A percentile compares a stretch with the other conserved stretches of the same genome.
Evolutionary conservation across 129 eudicot species (phyloP).

Genomic region (Ambrosia trifida): DNA sequence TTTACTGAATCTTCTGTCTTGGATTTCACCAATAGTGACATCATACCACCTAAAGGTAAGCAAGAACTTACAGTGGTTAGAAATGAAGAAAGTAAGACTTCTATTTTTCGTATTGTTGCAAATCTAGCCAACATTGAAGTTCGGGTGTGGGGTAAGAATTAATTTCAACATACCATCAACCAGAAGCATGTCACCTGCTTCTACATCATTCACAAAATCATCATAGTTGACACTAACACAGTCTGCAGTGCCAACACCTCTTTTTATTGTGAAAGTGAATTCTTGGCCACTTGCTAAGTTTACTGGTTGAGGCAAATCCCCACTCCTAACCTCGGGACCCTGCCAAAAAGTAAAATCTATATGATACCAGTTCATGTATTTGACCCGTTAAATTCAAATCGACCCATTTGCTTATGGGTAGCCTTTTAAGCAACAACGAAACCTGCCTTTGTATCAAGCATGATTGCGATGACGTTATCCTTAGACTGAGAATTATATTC

Average conservation of each 20-base stretch:
- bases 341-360: constrained; percentile 30
- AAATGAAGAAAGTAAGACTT: not conserved
- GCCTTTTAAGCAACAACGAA: not conserved
- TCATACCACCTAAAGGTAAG: constrained; percentile 80
- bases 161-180: constrained; percentile 72
- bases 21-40: constrained; percentile 82
- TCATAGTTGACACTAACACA: constrained; percentile 97
- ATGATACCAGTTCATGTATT: not conserved
- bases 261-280: constrained; percentile 86
- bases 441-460: constrained; percentile 97
- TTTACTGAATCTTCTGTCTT: constrained; percentile 88
- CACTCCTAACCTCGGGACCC: constrained; percentile 99
- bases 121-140: not conserved
- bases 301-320: constrained; percentile 92
- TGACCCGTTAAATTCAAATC: not conserved
- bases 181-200: constrained; percentile 97
- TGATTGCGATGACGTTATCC: constrained; percentile 95
- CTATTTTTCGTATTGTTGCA: constrained; percentile 1
- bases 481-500: constrained; percentile 87
- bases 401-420: not conserved
- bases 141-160: not conserved
- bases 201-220: constrained; percentile 96
- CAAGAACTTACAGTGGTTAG: constrained; percentile 28
- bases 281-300: constrained; percentile 74
- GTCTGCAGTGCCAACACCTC: constrained; percentile 96